Percentiles rank a stretch among this genome's conserved stretches.
phyloP scores from a whole-genome alignment of 2,329 filamentous ascomycete species.

The Cadophora luteo-olivacea region DNA sequence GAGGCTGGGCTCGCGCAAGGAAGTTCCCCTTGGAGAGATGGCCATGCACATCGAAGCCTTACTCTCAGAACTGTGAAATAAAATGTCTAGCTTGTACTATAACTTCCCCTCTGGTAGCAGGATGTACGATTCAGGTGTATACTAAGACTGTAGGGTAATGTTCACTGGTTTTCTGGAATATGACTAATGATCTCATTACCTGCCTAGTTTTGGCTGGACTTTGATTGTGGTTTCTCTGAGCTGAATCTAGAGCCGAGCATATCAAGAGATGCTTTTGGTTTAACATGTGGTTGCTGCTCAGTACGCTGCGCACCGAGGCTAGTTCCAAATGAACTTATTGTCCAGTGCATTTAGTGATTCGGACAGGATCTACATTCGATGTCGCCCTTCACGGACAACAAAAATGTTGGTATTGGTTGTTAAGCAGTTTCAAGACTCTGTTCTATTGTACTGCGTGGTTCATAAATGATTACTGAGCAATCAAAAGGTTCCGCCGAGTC shows the following conservation, averaged over 20 bases:
- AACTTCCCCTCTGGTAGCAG: neutral
- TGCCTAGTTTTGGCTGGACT: neutral
- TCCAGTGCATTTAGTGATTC: neutral
- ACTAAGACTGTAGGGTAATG: neutral
- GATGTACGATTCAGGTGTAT: neutral
- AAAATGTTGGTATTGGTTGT: too few species aligned
- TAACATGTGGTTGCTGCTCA: too few species aligned
- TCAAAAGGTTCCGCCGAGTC: too few species aligned
- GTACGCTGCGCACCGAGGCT: neutral
- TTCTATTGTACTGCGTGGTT: neutral
- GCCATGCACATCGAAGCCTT: conserved; percentile 28
- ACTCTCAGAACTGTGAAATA: conserved; percentile 33
- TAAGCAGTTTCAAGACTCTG: neutral
- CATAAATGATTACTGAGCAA: too few species aligned
- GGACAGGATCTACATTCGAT: neutral
- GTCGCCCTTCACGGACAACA: neutral
- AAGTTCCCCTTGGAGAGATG: conserved; percentile 37
- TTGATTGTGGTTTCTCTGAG: too few species aligned
- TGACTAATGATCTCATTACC: neutral
- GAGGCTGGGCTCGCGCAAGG: conserved; percentile 35
- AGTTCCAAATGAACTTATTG: too few species aligned
- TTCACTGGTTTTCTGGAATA: neutral
- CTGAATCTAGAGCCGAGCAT: too few species aligned
- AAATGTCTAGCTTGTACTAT: neutral
- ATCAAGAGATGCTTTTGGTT: too few species aligned